Percentiles rank a stretch among this genome's conserved stretches.
Conservation (phyloP, 1,284 basidiomycete genomes). For the Puccinia novopanici region DNA sequence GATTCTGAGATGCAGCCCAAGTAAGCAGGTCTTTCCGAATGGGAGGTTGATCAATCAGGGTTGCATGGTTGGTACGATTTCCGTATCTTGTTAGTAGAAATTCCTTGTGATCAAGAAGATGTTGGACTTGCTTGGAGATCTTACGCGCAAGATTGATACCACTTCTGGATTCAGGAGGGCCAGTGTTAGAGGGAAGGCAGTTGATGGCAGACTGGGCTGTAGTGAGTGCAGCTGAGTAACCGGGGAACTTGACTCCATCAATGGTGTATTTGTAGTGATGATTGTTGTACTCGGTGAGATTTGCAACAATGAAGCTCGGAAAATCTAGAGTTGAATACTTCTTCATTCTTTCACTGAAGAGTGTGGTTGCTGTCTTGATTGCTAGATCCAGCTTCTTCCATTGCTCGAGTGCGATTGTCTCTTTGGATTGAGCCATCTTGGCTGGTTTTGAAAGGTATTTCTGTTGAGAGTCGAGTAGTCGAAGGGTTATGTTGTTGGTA, state of each 20-base stretch:
- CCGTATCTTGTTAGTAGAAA: no score
- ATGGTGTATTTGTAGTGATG: background rate
- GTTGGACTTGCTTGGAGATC: no score
- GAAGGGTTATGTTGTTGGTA: background rate
- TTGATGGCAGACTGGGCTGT: background rate
- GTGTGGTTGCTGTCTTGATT: background rate
- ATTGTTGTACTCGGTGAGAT: slow-evolving; percentile 4
- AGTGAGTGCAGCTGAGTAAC: background rate
- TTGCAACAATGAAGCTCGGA: background rate
- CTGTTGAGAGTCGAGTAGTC: background rate
- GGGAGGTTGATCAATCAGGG: no score
- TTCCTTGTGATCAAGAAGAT: no score
- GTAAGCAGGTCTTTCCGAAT: no score
- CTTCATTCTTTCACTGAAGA: background rate
- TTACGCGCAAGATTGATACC: no score
- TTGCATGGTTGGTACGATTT: no score
- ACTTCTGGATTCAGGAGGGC: no score
- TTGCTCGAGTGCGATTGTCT: background rate
- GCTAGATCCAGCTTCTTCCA: slow-evolving; percentile 4
- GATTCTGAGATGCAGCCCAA: no score
- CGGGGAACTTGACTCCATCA: background rate
- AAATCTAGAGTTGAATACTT: background rate
- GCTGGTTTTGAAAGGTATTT: background rate
- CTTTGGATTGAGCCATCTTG: background rate
- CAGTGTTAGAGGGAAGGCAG: no score